Conservation (phyloP, 129 eudicot genomes). For the Sambucus nigra region DNA sequence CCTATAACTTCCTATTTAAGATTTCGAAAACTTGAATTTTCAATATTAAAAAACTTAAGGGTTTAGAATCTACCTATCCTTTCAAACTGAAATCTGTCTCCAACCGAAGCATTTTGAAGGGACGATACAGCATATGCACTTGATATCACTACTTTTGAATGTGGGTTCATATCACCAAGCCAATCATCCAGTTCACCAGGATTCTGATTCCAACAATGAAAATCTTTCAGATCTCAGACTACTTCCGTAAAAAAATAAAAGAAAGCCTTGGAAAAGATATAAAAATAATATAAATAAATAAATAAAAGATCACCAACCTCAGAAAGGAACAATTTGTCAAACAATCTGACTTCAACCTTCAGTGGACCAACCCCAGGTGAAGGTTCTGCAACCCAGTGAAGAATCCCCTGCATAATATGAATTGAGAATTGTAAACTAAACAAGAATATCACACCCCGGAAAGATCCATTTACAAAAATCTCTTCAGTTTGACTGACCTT, state of each 20-base stretch:
- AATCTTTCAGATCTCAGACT: background rate
- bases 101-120: slow-evolving; percentile 45
- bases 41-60: background rate
- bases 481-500: slow-evolving; percentile 44
- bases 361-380: slow-evolving; percentile 75
- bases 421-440: too few species aligned
- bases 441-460: background rate
- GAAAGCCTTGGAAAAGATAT: background rate
- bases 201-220: slow-evolving; percentile 37
- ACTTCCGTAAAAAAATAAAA: background rate
- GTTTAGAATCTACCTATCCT: slow-evolving; percentile 56
- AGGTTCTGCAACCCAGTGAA: slow-evolving; percentile 92
- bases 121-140: slow-evolving; percentile 73
- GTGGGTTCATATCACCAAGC: slow-evolving; percentile 77
- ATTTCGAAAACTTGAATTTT: background rate
- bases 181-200: slow-evolving; percentile 82
- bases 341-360: slow-evolving; percentile 79
- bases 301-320: slow-evolving; percentile 38
- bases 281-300: too few species aligned
- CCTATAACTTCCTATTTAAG: background rate
- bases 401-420: slow-evolving; percentile 59
- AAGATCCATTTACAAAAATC: background rate
- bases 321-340: slow-evolving; percentile 57
- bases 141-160: slow-evolving; percentile 63
- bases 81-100: slow-evolving; percentile 91